Base-by-base conservation (phyloP, 768 basidiomycete genomes). In the Tricholoma flavovirens region DNA sequence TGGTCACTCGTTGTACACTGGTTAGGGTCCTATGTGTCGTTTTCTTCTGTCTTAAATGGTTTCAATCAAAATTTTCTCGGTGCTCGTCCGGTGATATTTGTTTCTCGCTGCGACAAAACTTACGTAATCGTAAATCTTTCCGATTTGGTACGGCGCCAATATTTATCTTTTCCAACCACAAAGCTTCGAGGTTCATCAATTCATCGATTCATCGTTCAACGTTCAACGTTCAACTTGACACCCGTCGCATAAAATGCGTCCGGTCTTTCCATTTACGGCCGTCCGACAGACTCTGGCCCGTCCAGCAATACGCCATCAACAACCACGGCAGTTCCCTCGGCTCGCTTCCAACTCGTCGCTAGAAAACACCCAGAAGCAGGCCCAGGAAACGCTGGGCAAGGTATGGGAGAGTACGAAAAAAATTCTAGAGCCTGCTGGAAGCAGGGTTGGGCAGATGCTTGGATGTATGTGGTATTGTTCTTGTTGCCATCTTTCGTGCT, bases 341-440 rank as follows among this genome's bases (percentile, higher is more conserved):
- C 66, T 59, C 79, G 80, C 56, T 74, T 80, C 65, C 67, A 70
- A 67, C 53, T 55, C 79, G 30, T 66, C 72, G 9, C 53, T 79
- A 30, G 78, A 82, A 60, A 70, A 75, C 5, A 70, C 83, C 1
- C 82, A 84, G 67, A 83, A 88, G 74, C 88, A 86, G 69, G 84
- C 87, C 5, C 83, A 85, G 66, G 80, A 83, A 69, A 74, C 69
- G 29, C 80, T 83, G 3, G 77, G 76, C 38, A 77, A 81, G 66
- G 71, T 81, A 15, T 78, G 81, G 64, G 78, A 79, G 59, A 69
- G 69, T 43, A 75, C 79, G 33, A 81, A 77, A 67, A 71, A 74
- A 68, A 64, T 75, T 43, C 62, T 76, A 55, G 77, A 73, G n/a
- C 77, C 77, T 52, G 64, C 71, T 38, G 77, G 76, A 49, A 79